Evolutionary conservation across 352 stramenopile genomes (phyloP), one percentile per base, ranked within the genome.

Genomic region (Paralagenidium karlingii): DNA sequence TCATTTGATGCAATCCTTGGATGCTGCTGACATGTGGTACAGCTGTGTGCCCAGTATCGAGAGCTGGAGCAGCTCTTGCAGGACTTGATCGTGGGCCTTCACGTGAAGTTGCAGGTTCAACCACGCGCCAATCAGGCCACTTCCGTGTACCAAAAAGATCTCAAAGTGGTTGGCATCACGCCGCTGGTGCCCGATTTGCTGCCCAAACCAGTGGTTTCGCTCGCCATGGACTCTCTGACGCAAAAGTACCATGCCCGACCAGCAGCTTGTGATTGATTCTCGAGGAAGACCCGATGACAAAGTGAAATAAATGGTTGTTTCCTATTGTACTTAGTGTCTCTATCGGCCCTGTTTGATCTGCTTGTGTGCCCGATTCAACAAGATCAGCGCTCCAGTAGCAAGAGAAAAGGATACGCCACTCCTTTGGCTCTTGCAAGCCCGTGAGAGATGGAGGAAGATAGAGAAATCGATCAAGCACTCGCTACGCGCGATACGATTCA

Each of bases 71-170:
- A 49, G 20, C 39, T 74, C 15, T 48, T 82, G 1, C 60, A 75
- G 18, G 58, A 79, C 26, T 37, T 82, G 15, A 40, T 82, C 24
- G 42, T 69, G 16, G 68, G 68, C 24, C 53, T 80, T 16, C 61
- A 40, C 31, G 46, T 82, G 24, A 51, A 50, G 13, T 74, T 82
- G 52, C 59, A 47, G 42, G 68, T 60, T 34, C 58, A 75, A 34
- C 58, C 49, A 24, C 53, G 43, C 18, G 32, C 56, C 22, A 37
- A 58, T 32, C 57, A 45, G 9, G 12, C 38, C 36, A 34, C 43
- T 3, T 45, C 36, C 3, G 48, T 51, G 21, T 6, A 18, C 26
- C 40, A 75, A 52, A 57, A 55, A 26, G 58, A 79, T 34, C 43
- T 79, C 24, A 77, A 71, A 47, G 44, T 76, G 40, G 44, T 63